phyloP scores from a whole-genome alignment of 192 early-diverging fungal genomes.

The Kappamyces sp. region DNA sequence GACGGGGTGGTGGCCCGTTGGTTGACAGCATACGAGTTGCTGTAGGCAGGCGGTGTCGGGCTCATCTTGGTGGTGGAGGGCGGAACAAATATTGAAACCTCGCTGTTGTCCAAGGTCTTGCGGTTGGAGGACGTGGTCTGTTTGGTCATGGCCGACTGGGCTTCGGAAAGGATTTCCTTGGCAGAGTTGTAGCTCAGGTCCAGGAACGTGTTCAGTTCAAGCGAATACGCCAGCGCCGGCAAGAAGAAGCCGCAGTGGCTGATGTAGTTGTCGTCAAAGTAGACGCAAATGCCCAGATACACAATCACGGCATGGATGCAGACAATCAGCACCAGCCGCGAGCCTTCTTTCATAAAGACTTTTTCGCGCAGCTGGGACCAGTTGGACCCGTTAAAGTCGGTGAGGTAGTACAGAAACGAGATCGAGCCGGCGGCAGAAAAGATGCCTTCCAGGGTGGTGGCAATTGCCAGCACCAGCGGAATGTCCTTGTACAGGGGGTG shows the following conservation, averaged over 20 bases:
- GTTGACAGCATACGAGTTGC: too few relatives aligned
- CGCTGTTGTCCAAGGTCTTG: too few relatives aligned
- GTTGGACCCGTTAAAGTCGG: background rate
- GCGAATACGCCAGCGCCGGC: slow-evolving; percentile 5
- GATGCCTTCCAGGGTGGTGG: slow-evolving; percentile 2
- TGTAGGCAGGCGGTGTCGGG: too few relatives aligned
- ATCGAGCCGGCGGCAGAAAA: background rate
- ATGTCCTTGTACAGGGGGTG: background rate
- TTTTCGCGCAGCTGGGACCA: background rate
- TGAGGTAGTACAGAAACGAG: background rate
- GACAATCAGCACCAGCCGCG: slow-evolving; percentile 8
- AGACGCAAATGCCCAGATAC: slow-evolving; percentile 4
- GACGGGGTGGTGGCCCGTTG: too few relatives aligned
- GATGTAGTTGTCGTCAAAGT: slow-evolving; percentile 11
- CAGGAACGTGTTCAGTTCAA: slow-evolving; percentile 12
- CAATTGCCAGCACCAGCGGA: slow-evolving; percentile 7
- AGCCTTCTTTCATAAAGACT: slow-evolving; percentile 7
- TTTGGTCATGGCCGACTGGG: too few relatives aligned
- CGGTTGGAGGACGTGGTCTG: too few relatives aligned
- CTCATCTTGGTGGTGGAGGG: too few relatives aligned
- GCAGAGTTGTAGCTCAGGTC: background rate
- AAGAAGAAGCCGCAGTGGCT: slow-evolving; percentile 9
- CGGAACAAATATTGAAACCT: too few relatives aligned
- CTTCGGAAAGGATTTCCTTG: slow-evolving; percentile 6
- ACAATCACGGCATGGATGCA: background rate